Percentiles rank a stretch among this genome's conserved stretches.
Conservation (phyloP, 2,329 filamentous ascomycete genomes). For the Metarhizium album region DNA sequence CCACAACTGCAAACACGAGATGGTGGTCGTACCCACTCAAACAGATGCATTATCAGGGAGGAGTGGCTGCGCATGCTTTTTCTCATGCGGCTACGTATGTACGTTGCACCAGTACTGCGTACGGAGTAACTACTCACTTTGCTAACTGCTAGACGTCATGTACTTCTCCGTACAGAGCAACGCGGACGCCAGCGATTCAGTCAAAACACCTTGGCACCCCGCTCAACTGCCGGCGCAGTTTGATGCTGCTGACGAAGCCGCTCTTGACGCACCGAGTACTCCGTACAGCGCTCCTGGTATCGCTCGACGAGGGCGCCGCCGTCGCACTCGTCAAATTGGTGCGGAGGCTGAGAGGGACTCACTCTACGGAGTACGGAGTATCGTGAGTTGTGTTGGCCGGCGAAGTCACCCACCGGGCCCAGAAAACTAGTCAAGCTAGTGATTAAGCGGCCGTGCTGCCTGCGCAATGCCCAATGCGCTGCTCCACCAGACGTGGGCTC, state of each 20-base stretch:
- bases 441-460: no score
- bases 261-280: no score
- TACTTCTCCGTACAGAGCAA: no score
- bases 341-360: no score
- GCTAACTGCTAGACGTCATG: no score
- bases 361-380: not conserved
- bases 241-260: not conserved
- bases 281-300: not conserved
- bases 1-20: conserved; percentile 7
- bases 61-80: not conserved
- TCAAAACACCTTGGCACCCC: not conserved
- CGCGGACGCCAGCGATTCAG: no score
- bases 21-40: conserved; percentile 4
- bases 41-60: not conserved
- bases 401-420: no score
- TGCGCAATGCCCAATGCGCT: no score
- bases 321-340: not conserved
- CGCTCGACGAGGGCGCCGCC: not conserved
- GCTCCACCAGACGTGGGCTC: not conserved
- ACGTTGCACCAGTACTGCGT: no score
- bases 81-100: not conserved
- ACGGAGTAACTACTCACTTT: no score
- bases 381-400: not conserved
- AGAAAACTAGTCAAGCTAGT: no score
- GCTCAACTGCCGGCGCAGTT: not conserved